Percentiles rank a stretch among this genome's conserved stretches.
Evolutionary conservation across 2,329 filamentous ascomycete genomes (phyloP).

Genomic region (Penicillium crustosum): DNA sequence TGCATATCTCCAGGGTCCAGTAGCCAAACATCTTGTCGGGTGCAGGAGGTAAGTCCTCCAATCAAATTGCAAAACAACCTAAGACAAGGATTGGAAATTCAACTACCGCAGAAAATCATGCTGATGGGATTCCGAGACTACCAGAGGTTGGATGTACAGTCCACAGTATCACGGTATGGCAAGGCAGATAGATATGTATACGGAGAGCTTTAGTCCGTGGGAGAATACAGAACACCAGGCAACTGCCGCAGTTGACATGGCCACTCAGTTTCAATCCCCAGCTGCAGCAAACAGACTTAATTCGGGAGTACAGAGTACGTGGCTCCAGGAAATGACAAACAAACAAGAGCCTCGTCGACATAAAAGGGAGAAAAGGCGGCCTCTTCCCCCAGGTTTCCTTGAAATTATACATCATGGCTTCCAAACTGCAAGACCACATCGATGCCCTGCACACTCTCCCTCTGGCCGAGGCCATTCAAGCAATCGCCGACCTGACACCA

Average conservation of each 20-base stretch:
- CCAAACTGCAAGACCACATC: constrained; percentile 13
- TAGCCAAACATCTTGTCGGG: background rate
- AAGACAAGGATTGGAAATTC: background rate
- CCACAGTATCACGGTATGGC: too few species aligned
- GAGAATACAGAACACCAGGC: background rate
- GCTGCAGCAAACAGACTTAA: background rate
- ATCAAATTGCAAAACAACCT: background rate
- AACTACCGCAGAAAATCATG: background rate
- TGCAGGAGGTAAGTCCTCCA: background rate
- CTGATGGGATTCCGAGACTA: background rate
- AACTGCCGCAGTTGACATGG: background rate
- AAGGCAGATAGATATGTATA: background rate
- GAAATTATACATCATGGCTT: background rate
- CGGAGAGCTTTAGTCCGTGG: background rate
- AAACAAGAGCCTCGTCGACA: background rate
- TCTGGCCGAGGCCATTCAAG: constrained; percentile 14
- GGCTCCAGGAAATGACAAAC: background rate
- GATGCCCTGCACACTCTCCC: constrained; percentile 10
- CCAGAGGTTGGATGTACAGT: too few species aligned
- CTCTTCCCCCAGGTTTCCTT: background rate
- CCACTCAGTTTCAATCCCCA: background rate
- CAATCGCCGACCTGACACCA: constrained; percentile 13
- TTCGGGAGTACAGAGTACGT: background rate
- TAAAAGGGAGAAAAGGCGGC: background rate
- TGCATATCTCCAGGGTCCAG: background rate